Evolutionary conservation across 2,329 filamentous ascomycete species (phyloP), one percentile per base, ranked within the genome.

Genomic region (Cladosporium sp.): DNA sequence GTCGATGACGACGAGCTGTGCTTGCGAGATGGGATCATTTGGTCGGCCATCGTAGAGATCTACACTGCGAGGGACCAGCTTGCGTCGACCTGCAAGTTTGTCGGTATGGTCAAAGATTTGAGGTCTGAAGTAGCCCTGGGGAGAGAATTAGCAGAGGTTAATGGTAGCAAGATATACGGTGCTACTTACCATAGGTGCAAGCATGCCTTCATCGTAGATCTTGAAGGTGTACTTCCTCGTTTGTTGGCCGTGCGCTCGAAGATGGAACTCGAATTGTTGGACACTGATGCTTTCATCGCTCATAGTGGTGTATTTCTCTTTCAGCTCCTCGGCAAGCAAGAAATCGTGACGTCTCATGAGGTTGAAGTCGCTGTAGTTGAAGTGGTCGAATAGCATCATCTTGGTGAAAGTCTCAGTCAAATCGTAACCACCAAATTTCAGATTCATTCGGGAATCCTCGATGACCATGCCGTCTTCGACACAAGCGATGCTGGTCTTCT

Each of bases 301-400:
- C 84, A 97, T 88, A 3, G 92, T 96, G 72, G 91, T 96, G 70
- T 90, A 88, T 71, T 92, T 96, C 66, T 88, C 89, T 79, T 99
- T 99, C 60, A 99, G 80, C 76, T 99, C 94, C 74, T 99, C 94
- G 1, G 93, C 93, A 22, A 99, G 81, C 38, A 97, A 76, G 66
- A 93, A 97, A 72, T 99, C 94, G 69, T 97, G 95, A 50, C 94
- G 85, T 56, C 92, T 84, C 72, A 86, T 87, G 28, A 99, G 80
- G 70, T 99, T 96, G 76, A 99, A 95, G 19, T 97, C 92, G 50
- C 88, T 84, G 72, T 99, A 99, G 5, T 95, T 93, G 67, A 99
- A 97, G 68, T 94, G 89, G 72, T 97, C 92, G 74, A 89, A 92
- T 2, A 99, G 84, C 88, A 97, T 92, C 93, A 97, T 97, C 76